Percentiles rank a stretch among this genome's conserved stretches.
Conservation (phyloP, 2,329 filamentous ascomycete genomes). For the Grosmannia serpens region DNA sequence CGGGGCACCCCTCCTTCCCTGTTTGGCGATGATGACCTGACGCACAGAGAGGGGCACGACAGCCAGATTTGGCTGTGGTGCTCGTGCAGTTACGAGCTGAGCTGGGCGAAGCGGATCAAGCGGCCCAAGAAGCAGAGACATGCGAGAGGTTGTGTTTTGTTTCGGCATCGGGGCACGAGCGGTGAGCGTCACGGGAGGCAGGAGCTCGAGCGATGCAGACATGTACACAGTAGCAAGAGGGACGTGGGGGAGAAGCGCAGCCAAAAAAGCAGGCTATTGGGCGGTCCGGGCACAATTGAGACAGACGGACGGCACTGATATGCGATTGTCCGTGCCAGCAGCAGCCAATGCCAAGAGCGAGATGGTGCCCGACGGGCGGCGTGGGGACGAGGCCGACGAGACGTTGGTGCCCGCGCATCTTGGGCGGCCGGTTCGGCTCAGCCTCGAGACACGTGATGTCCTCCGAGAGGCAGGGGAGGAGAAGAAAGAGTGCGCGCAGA, state of each 20-base stretch:
- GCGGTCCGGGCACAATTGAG: too few relatives aligned
- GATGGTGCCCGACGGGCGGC: too few relatives aligned
- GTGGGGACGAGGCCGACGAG: too few relatives aligned
- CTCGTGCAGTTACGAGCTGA: background rate
- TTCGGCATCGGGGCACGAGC: constrained; percentile 9
- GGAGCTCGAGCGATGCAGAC: too few relatives aligned
- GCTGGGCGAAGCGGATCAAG: background rate
- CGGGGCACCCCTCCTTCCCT: constrained; percentile 10
- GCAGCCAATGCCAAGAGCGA: too few relatives aligned
- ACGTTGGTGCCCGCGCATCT: too few relatives aligned
- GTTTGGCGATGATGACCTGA: constrained; percentile 3
- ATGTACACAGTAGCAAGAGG: background rate
- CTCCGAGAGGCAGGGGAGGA: background rate
- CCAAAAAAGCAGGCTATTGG: too few relatives aligned
- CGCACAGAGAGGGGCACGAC: background rate
- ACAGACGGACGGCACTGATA: too few relatives aligned
- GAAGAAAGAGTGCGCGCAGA: background rate
- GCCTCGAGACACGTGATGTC: too few relatives aligned
- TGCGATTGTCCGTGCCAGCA: too few relatives aligned
- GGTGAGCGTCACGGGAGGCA: background rate
- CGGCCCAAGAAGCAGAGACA: background rate
- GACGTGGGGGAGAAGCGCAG: background rate
- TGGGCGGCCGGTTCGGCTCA: too few relatives aligned
- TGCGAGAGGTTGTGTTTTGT: background rate
- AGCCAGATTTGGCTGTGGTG: background rate